Percentiles rank a stretch among this genome's conserved stretches.
Conservation (phyloP, 108 stramenopile genomes). For the Fistulifera solaris region DNA sequence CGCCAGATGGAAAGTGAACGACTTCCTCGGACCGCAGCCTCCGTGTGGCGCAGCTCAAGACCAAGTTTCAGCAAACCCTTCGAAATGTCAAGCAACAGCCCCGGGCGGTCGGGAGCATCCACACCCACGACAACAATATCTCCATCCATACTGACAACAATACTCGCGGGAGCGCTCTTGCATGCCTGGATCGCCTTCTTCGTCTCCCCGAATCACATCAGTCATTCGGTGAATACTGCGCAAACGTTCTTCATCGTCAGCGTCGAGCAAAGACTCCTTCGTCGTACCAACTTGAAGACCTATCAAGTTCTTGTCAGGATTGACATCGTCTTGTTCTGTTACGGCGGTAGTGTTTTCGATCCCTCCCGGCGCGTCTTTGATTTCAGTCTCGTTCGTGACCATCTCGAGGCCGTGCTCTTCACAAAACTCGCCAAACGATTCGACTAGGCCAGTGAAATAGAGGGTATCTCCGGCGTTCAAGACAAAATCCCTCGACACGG, state of each 20-base stretch:
- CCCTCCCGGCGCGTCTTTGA: not conserved
- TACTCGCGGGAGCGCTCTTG: conserved; percentile 22
- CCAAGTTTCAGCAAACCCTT: conserved; percentile 40
- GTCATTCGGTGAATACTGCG: conserved; percentile 56
- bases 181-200: not conserved
- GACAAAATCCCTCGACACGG: conserved; percentile 83
- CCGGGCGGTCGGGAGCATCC: conserved; percentile 42
- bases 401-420: conserved; percentile 75
- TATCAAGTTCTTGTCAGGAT: conserved; percentile 1
- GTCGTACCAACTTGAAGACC: conserved; percentile 28
- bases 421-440: conserved; percentile 76
- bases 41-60: conserved; percentile 61
- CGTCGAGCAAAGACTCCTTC: conserved; percentile 25
- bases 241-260: conserved; percentile 39
- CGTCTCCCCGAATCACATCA: conserved; percentile 46
- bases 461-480: conserved; percentile 75
- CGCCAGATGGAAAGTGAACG: conserved; percentile 77
- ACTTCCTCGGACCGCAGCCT: conserved; percentile 52
- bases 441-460: conserved; percentile 79
- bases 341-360: not conserved
- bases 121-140: conserved; percentile 51
- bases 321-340: not conserved
- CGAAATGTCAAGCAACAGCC: conserved; percentile 66
- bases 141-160: conserved; percentile 46
- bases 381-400: conserved; percentile 53